Percentiles rank a stretch among this genome's conserved stretches.
Evolutionary conservation across 345 rosid species (phyloP).

Genomic region (Citrus reticulata): DNA sequence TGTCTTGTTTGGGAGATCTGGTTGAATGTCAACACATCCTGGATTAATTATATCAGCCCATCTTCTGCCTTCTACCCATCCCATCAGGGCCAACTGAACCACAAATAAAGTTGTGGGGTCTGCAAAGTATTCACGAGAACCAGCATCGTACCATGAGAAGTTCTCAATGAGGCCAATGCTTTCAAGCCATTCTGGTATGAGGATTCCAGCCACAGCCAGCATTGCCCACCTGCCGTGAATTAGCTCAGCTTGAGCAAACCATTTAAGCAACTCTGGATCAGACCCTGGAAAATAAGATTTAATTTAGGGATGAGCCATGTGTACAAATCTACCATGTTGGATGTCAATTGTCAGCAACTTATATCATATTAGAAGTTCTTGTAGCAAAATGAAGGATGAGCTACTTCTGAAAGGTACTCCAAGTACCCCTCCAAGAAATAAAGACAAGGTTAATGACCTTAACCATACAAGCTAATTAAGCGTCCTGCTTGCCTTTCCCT

Average conservation of each 20-base stretch:
- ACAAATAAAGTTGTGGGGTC: constrained; percentile 69
- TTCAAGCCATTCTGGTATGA: constrained; percentile 80
- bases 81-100: constrained; percentile 77
- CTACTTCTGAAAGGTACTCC: background rate
- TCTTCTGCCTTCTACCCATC: constrained; percentile 88
- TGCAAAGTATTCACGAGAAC: constrained; percentile 65
- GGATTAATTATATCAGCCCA: constrained; percentile 94
- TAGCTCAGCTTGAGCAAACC: constrained; percentile 96
- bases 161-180: constrained; percentile 66
- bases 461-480: background rate
- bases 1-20: constrained; percentile 52
- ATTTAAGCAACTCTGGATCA: constrained; percentile 76
- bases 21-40: constrained; percentile 70
- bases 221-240: constrained; percentile 96
- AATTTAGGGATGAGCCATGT: background rate
- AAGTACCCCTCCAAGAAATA: background rate
- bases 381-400: background rate
- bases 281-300: constrained; percentile 48
- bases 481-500: background rate
- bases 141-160: constrained; percentile 88
- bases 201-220: constrained; percentile 83
- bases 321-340: background rate
- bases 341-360: background rate
- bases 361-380: background rate
- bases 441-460: background rate